Evolutionary conservation across 2,329 filamentous ascomycete genomes (phyloP), one percentile per base, ranked within the genome.

Genomic region (Penicillium sp.): DNA sequence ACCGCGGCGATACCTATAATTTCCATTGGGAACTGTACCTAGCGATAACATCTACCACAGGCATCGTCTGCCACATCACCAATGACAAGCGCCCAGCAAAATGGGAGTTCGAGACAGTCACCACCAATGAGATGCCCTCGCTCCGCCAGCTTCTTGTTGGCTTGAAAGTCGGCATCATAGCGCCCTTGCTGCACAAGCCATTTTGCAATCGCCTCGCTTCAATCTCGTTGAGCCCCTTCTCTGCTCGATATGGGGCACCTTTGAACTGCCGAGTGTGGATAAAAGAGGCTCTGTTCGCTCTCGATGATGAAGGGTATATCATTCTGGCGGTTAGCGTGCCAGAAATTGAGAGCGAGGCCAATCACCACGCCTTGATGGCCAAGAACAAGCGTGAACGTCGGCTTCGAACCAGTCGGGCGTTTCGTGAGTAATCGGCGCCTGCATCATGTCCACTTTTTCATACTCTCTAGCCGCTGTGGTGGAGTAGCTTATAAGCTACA

Each of bases 11-110:
- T 22, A 36, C 23, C 15, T 41, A 46, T 20, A 29, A 15, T 5
- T 56, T 56, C 22, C 47, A 55, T 29, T 58, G 52, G 54, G 41
- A 42, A 12, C 26, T 58, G 3, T 57, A 52, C 26, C 47, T 56
- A 10, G 42, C 51, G 8, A 45, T 20, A 10, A 37, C 42, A 10
- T 6, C 28, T 3, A 32, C 14, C 4, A 30, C 28, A 6, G 55
- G 51, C 2, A 41, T 23, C 14, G 11, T 47, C 8, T 56, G 50
- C 39, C 48, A 55, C 25, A 34, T 54, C 13, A 47, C 45, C 16
- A 45, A 50, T 30, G 37, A 49, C 3, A 13, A 17, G 4, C 34
- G 32, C 6, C 33, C 39, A 6, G 33, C 36, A 16, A 26, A n/a
- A 2, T 55, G 49, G 49, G 35, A 39, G 27, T 51, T 46, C 40